phyloP scores from a whole-genome alignment of 2,329 filamentous ascomycete species.

The Arthrobotrys entomopaga region DNA sequence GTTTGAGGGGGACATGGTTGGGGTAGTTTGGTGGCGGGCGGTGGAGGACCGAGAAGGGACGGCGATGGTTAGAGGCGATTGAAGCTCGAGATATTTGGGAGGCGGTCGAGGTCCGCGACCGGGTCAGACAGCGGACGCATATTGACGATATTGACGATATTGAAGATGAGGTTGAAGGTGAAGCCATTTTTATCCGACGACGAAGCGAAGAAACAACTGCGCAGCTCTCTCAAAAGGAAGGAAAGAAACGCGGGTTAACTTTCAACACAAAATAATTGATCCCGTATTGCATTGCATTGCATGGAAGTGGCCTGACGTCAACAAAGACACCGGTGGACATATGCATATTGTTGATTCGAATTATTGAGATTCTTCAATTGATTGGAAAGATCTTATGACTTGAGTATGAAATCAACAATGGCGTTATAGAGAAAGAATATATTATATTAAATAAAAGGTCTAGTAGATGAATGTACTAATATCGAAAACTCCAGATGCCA shows the following conservation, averaged over 20 bases:
- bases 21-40: slow-evolving; percentile 88
- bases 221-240: slow-evolving; percentile 4
- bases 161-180: slow-evolving; percentile 12
- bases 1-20: slow-evolving; percentile 88
- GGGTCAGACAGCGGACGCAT: slow-evolving; percentile 30
- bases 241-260: too few relatives aligned
- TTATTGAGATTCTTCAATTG: too few relatives aligned
- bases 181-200: slow-evolving; percentile 23
- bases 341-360: too few relatives aligned
- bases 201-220: slow-evolving; percentile 8
- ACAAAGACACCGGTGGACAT: neutral
- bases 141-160: slow-evolving; percentile 8
- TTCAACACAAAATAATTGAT: too few relatives aligned
- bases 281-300: too few relatives aligned
- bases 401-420: too few relatives aligned
- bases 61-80: slow-evolving; percentile 53
- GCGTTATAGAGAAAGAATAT: too few relatives aligned
- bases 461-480: too few relatives aligned
- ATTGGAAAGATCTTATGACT: too few relatives aligned
- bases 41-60: slow-evolving; percentile 81
- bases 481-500: too few relatives aligned
- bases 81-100: neutral
- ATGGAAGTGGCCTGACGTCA: slow-evolving; percentile 11
- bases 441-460: too few relatives aligned
- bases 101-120: slow-evolving; percentile 2